Conservation (phyloP, 306 rosid species). For the Dicorynia guianensis region DNA sequence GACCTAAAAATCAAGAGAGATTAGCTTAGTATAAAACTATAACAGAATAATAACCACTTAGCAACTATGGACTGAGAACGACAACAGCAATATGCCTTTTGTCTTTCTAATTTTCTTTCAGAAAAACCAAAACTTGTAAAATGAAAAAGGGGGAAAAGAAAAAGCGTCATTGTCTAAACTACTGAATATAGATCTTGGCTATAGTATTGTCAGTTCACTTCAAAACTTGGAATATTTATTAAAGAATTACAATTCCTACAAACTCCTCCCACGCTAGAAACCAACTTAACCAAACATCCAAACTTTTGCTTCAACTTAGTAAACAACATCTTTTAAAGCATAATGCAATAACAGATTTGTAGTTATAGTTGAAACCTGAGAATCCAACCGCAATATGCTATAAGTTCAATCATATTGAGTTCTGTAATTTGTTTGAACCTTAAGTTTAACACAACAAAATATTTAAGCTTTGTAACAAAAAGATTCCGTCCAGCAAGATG, state of each 20-base stretch:
- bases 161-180: constrained; percentile 7
- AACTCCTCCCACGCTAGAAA: constrained; percentile 6
- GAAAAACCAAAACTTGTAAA: constrained; percentile 17
- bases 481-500: no score
- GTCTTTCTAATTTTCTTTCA: constrained; percentile 9
- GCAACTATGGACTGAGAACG: constrained; percentile 8
- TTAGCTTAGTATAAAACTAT: constrained; percentile 11
- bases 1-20: constrained; percentile 62
- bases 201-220: constrained; percentile 21
- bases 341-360: constrained; percentile 11
- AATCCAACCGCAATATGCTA: constrained; percentile 14
- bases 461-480: neutral
- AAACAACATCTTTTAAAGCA: constrained; percentile 11
- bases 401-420: constrained; percentile 20
- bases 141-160: constrained; percentile 26
- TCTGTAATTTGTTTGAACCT: neutral
- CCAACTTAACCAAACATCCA: neutral
- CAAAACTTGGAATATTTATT: constrained; percentile 30
- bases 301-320: neutral
- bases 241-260: neutral
- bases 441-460: neutral
- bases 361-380: neutral
- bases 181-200: constrained; percentile 13
- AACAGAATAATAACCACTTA: constrained; percentile 8
- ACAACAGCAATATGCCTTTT: neutral